Evolutionary conservation across 371 early-diverging fungal genomes (phyloP), one percentile per base, ranked within the genome.

Genomic region (Apophysomyces sp.): DNA sequence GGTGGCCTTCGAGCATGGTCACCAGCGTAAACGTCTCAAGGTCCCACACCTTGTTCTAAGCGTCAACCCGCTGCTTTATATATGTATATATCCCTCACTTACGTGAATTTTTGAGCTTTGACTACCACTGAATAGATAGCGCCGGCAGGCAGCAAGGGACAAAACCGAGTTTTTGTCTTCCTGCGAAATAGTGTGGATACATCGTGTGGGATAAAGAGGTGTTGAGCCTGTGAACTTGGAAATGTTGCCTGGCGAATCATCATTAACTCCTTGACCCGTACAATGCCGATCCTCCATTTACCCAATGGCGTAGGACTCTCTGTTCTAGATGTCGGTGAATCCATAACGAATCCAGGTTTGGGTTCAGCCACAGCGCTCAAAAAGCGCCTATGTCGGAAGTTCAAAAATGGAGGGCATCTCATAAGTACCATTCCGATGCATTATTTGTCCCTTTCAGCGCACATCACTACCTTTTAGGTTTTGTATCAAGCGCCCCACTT

Each of bases 41-140:
- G 61, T 84, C 80, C 93, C 93, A 93, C 9, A 90, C 92, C 89
- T 89, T 63, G 13, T 30, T 24, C 26, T 36, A n/a, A n/a, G n/a
- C n/a, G n/a, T n/a, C n/a, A n/a, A n/a, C n/a, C n/a, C n/a, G n/a
- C n/a, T n/a, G n/a, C n/a, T n/a, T n/a, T n/a, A n/a, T n/a, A n/a
- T n/a, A n/a, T n/a, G n/a, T n/a, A n/a, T n/a, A n/a, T n/a, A n/a
- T n/a, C n/a, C n/a, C n/a, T n/a, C 16, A 11, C 53, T 57, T 78
- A 83, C 85, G 68, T 83, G 78, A 55, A 90, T 89, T 34, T 68
- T 72, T 26, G 82, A 86, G 32, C 83, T 82, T 64, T 92, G 90
- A 28, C 89, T 84, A 0, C 93, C 92, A 63, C 89, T 86, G 66
- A 91, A 90, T 3, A 92, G 67, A 55, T 86, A 81, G 11, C 70